Percentiles rank a stretch among this genome's conserved stretches.
phyloP scores from a whole-genome alignment of 805 yeast species.

The Candida caryicola region DNA sequence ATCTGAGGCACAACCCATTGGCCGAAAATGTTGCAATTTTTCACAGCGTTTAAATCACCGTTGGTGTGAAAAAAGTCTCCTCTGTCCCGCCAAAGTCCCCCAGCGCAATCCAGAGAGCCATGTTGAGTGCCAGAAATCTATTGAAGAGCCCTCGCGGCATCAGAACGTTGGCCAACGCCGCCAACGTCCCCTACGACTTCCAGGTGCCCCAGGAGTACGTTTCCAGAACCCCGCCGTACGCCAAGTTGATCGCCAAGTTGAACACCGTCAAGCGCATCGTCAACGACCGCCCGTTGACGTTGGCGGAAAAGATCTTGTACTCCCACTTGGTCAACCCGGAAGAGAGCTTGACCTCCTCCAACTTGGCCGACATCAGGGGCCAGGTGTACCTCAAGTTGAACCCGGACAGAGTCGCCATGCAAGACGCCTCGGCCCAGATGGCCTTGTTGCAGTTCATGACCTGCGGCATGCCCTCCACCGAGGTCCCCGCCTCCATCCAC shows the following conservation, averaged over 20 bases:
- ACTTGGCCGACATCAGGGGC: constrained; percentile 68
- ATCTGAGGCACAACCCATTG: not conserved
- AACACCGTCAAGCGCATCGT: constrained; percentile 62
- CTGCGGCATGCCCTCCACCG: constrained; percentile 82
- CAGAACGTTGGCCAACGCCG: constrained; percentile 31
- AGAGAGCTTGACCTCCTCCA: constrained; percentile 58
- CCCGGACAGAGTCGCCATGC: constrained; percentile 99
- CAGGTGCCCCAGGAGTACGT: constrained; percentile 57
- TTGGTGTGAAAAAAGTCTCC: too few relatives aligned
- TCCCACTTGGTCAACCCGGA: constrained; percentile 90
- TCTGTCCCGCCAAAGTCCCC: too few relatives aligned
- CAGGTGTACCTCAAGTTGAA: constrained; percentile 83
- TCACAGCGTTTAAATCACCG: too few relatives aligned
- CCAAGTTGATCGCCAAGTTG: constrained; percentile 65
- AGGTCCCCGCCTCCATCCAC: constrained; percentile 94
- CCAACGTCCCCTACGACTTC: constrained; percentile 16
- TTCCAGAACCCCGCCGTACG: constrained; percentile 85
- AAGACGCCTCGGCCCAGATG: constrained; percentile 99
- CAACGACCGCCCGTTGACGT: constrained; percentile 72
- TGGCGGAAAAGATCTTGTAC: constrained; percentile 92
- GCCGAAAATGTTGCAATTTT: not conserved
- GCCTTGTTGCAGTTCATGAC: constrained; percentile 98
- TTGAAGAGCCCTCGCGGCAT: constrained; percentile 4
- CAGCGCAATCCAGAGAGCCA: too few relatives aligned
- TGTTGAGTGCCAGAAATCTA: constrained; percentile 15